Conservation (phyloP, 2,329 filamentous ascomycete species). For the Fragosphaeria purpurea region DNA sequence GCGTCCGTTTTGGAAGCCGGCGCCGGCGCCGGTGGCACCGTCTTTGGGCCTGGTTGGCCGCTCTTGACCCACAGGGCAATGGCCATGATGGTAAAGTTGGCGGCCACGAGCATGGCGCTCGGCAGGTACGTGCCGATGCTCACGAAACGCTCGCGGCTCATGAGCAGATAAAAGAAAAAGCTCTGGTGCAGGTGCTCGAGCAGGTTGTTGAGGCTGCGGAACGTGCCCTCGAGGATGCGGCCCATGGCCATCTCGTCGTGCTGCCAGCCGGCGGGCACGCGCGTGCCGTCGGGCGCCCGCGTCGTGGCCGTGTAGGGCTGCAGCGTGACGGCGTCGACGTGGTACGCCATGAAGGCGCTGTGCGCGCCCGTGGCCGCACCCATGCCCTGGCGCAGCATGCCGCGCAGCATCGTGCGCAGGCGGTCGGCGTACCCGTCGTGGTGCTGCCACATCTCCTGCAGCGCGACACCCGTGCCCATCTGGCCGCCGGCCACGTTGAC, state of each 20-base stretch:
- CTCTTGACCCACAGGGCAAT: conserved; percentile 91
- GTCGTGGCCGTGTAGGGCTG: conserved; percentile 51
- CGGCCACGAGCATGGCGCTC: conserved; percentile 92
- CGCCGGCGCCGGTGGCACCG: conserved; percentile 19
- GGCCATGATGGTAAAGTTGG: conserved; percentile 91
- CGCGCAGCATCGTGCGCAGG: conserved; percentile 77
- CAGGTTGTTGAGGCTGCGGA: conserved; percentile 89
- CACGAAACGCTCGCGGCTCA: conserved; percentile 86
- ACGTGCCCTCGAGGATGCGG: conserved; percentile 77
- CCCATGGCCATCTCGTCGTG: conserved; percentile 97
- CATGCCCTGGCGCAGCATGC: conserved; percentile 85
- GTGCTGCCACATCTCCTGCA: conserved; percentile 80
- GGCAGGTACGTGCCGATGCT: conserved; percentile 97
- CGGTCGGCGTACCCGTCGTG: conserved; percentile 77
- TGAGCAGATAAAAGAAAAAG: conserved; percentile 97
- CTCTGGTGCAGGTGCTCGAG: conserved; percentile 96
- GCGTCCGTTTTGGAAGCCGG: conserved; percentile 16
- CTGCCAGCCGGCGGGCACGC: conserved; percentile 64
- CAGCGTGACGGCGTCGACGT: conserved; percentile 90
- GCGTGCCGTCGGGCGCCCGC: conserved; percentile 31
- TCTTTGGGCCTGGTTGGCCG: conserved; percentile 37
- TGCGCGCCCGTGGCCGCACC: conserved; percentile 86
- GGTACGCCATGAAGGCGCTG: conserved; percentile 94
- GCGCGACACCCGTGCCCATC: conserved; percentile 74
- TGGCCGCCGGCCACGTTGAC: conserved; percentile 80